Conservation (phyloP, 2,329 filamentous ascomycete species). For the Hypoxylon sp. region DNA sequence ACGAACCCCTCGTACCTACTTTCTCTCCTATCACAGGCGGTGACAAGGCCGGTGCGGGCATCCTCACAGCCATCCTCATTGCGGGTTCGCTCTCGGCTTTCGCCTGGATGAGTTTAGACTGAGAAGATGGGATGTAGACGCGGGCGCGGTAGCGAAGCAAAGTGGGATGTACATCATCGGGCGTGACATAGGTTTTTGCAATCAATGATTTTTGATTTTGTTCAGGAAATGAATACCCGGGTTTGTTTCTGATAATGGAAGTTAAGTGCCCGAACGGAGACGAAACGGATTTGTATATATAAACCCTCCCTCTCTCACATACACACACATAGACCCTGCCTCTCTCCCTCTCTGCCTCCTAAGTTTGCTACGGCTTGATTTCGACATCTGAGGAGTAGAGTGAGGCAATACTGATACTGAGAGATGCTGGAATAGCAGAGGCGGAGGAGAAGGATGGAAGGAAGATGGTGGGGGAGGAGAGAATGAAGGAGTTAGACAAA, state of each 20-base stretch:
- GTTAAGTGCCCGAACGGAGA: conserved; percentile 12
- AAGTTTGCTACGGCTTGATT: conserved; percentile 15
- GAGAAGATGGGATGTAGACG: conserved; percentile 10
- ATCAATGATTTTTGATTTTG: conserved; percentile 25
- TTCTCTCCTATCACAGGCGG: conserved; percentile 58
- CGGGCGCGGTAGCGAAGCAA: background rate
- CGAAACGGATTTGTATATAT: conserved; percentile 33
- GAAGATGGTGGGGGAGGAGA: conserved; percentile 1
- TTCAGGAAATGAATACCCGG: conserved; percentile 40
- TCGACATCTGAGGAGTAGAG: conserved; percentile 5
- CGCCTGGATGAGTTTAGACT: conserved; percentile 65
- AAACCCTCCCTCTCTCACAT: background rate
- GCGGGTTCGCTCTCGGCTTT: conserved; percentile 61
- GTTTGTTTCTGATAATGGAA: conserved; percentile 13
- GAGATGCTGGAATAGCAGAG: conserved; percentile 6
- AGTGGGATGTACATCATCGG: conserved; percentile 25
- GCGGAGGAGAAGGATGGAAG: background rate
- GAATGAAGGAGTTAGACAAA: conserved; percentile 8
- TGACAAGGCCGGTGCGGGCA: conserved; percentile 65
- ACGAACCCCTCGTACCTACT: conserved; percentile 44
- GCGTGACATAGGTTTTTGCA: conserved; percentile 29
- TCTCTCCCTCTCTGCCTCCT: conserved; percentile 3
- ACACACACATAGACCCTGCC: background rate
- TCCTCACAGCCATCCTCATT: conserved; percentile 64
- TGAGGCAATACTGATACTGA: background rate